Base-by-base conservation (phyloP, 768 basidiomycete genomes). In the Hortiboletus campestris region DNA sequence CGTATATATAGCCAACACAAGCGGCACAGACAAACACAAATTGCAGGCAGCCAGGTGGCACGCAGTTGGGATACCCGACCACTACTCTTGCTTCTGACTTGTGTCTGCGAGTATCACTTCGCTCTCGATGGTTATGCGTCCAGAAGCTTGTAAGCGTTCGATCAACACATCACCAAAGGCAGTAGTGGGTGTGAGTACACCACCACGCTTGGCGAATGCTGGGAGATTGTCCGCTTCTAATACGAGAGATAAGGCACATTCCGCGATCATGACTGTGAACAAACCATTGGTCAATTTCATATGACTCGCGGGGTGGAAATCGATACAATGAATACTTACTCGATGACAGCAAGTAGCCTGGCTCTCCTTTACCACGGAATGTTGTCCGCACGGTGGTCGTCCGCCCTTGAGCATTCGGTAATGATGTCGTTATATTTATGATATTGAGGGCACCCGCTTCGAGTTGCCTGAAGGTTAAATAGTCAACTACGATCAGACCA, bases 101-200 rank as follows among this genome's bases (percentile, higher is more conserved):
- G 34, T 16, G 38, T 63, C 57, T 4, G 49, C 39, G 20, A 50
- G 46, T 16, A 71, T n/a, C 25, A 87, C 68, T 40, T 74, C 74
- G 59, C 79, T 85, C 34, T 80, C 78, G 60, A 89, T 82, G 51
- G 79, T 71, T 49, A 92, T 80, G 48, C 72, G 68, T 0, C 82
- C 85, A 9, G 78, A 83, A 20, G 72, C 75, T 56, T 81, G 78
- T 58, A 97, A 68, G 19, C 94, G 78, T 60, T 82, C 79, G 35
- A 94, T 74, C 36, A 95, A 70, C 8, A 84, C 81, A 56, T 89
- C 84, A 16, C 94, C 94, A 53, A 96, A 79, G 2, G 90, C 94
- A 5, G 83, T 84, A 71, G 87, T 82, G 0, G 94, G 87, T 2
- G 95, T 98, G 46, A 97, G 75, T 3, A 94, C 72, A 1, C 95